Evolutionary conservation across 495 filamentous ascomycete species (phyloP).

Genomic region (Tuber umbilicatum): DNA sequence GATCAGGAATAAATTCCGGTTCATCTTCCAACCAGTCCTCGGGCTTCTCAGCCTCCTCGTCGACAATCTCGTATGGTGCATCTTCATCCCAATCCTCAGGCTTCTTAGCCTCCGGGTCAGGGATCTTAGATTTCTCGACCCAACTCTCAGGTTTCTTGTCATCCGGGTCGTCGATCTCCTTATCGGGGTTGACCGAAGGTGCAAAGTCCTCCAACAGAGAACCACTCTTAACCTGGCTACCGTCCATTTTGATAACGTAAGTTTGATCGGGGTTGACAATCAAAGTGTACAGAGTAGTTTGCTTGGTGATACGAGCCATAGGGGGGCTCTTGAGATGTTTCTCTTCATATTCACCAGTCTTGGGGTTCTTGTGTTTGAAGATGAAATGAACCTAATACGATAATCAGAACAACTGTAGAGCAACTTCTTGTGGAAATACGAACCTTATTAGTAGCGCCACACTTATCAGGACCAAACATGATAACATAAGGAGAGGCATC

Average conservation of each 20-base stretch:
- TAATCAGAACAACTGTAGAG: constrained; percentile 1
- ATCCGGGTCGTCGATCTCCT: constrained; percentile 94
- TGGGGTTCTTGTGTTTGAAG: constrained; percentile 99
- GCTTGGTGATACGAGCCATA: constrained; percentile 78
- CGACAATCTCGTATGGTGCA: constrained; percentile 88
- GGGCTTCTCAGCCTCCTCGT: constrained; percentile 84
- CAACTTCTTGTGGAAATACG: neutral
- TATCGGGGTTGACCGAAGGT: constrained; percentile 85
- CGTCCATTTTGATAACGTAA: constrained; percentile 83
- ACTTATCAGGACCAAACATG: constrained; percentile 99
- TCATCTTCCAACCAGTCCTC: constrained; percentile 96
- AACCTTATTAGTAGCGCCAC: constrained; percentile 96
- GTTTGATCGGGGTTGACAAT: constrained; percentile 94
- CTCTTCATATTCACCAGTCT: constrained; percentile 99
- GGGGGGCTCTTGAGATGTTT: constrained; percentile 90
- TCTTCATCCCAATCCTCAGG: constrained; percentile 99
- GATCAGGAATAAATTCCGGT: constrained; percentile 77
- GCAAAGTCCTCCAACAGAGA: constrained; percentile 91
- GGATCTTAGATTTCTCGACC: constrained; percentile 85
- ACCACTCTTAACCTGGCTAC: constrained; percentile 74
- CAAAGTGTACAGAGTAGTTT: constrained; percentile 88
- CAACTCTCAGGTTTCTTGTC: constrained; percentile 93
- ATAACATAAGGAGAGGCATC: constrained; percentile 96
- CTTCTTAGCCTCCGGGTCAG: constrained; percentile 91
- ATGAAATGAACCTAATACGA: constrained; percentile 84